Conservation (phyloP, 192 early-diverging fungal species). For the Gaertneriomyces sp. region DNA sequence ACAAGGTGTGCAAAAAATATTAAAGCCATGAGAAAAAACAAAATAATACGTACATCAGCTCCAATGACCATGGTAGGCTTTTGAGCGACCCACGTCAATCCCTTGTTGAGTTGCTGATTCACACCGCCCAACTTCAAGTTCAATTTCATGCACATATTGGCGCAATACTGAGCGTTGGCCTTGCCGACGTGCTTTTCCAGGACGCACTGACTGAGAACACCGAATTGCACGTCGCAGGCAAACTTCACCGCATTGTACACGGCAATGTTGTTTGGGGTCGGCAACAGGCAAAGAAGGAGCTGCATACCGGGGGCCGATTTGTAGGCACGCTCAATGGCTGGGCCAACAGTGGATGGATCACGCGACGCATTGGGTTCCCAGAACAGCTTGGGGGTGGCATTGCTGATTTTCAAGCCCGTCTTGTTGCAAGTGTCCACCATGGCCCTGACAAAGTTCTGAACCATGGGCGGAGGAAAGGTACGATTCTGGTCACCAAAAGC, state of each 20-base stretch:
- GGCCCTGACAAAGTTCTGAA: constrained; percentile 18
- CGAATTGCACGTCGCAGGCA: constrained; percentile 42
- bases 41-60: constrained; percentile 61
- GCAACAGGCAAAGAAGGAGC: constrained; percentile 2
- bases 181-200: constrained; percentile 18
- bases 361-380: constrained; percentile 7
- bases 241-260: constrained; percentile 55
- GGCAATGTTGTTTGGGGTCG: constrained; percentile 11
- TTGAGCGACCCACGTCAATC: constrained; percentile 15
- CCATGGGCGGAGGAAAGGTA: constrained; percentile 1
- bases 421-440: constrained; percentile 41
- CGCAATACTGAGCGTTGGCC: constrained; percentile 18
- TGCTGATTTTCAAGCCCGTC: constrained; percentile 59
- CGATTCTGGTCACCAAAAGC: constrained; percentile 17
- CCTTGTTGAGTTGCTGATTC: constrained; percentile 33
- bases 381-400: background rate
- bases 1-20: constrained; percentile 32
- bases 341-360: background rate
- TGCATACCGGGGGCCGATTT: background rate
- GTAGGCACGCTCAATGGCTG: background rate
- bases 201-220: constrained; percentile 52
- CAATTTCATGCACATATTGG: constrained; percentile 49
- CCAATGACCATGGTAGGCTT: constrained; percentile 58
- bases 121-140: constrained; percentile 65
- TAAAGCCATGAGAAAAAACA: constrained; percentile 32